Percentiles rank a stretch among this genome's conserved stretches.
Evolutionary conservation across 2,329 filamentous ascomycete genomes (phyloP).

Genomic region (Coniosporium uncinatum): DNA sequence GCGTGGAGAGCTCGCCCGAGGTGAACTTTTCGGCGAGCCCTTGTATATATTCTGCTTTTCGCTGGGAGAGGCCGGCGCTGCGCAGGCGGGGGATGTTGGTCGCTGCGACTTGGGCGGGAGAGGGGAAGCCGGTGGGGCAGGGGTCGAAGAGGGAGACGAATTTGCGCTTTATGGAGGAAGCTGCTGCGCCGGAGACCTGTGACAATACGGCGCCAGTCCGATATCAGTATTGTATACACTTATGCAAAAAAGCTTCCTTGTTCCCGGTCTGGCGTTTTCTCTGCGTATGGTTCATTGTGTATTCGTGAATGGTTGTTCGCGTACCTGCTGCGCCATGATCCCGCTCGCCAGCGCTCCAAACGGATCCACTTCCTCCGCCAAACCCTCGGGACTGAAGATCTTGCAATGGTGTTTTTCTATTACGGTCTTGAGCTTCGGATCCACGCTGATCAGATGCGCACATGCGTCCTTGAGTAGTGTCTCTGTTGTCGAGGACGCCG

Average conservation of each 20-base stretch:
- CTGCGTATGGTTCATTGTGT: not conserved
- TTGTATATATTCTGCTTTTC: slow-evolving; percentile 93
- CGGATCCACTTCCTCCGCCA: slow-evolving; percentile 84
- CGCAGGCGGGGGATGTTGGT: slow-evolving; percentile 64
- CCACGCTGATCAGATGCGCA: slow-evolving; percentile 66
- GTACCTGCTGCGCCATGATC: slow-evolving; percentile 85
- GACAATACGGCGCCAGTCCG: not conserved
- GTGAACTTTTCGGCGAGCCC: slow-evolving; percentile 81
- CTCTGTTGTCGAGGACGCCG: slow-evolving; percentile 65
- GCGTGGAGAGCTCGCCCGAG: slow-evolving; percentile 66
- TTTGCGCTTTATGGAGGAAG: slow-evolving; percentile 80
- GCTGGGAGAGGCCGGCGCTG: slow-evolving; percentile 82
- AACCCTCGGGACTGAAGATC: slow-evolving; percentile 73
- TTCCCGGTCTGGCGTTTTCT: not conserved
- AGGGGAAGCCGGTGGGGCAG: slow-evolving; percentile 54
- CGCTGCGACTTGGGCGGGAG: slow-evolving; percentile 64
- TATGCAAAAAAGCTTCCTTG: not conserved
- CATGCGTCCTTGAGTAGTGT: slow-evolving; percentile 72
- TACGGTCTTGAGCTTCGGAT: slow-evolving; percentile 65
- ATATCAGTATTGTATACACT: not conserved
- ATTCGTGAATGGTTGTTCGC: not conserved
- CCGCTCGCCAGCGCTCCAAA: slow-evolving; percentile 79
- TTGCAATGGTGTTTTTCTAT: slow-evolving; percentile 72
- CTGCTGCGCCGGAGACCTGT: slow-evolving; percentile 81
- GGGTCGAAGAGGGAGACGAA: slow-evolving; percentile 70